Conservation (phyloP, 1,139 yeast genomes). For the Candida frijolesensis region DNA sequence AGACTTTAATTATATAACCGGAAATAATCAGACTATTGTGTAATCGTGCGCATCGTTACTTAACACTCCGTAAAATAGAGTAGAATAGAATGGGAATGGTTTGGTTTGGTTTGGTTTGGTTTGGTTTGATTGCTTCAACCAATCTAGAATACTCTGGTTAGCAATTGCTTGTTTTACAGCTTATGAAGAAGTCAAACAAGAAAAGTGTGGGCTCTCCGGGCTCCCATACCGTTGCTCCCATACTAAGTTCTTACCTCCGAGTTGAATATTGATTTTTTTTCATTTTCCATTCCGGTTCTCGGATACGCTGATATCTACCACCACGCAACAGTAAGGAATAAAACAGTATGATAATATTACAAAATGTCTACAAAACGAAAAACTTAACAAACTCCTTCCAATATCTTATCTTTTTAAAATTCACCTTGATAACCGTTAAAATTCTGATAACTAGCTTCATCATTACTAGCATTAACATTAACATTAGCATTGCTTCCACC, state of each 20-base stretch:
- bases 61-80: too few relatives aligned
- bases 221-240: too few relatives aligned
- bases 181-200: too few relatives aligned
- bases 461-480: neutral
- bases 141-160: too few relatives aligned
- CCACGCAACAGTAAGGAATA: neutral
- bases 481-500: neutral
- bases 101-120: too few relatives aligned
- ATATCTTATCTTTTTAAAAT: neutral
- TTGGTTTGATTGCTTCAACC: too few relatives aligned
- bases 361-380: conserved; percentile 1
- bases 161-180: too few relatives aligned
- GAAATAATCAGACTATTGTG: neutral
- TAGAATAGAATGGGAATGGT: too few relatives aligned
- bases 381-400: neutral
- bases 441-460: conserved; percentile 5
- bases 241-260: too few relatives aligned
- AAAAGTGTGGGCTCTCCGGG: too few relatives aligned
- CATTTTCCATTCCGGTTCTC: neutral
- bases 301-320: neutral
- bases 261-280: too few relatives aligned
- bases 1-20: neutral
- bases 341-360: conserved; percentile 3
- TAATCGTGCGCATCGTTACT: too few relatives aligned
- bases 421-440: conserved; percentile 8